phyloP scores from a whole-genome alignment of 1,139 yeast species.

The Saccharomycopsis hybrid region DNA sequence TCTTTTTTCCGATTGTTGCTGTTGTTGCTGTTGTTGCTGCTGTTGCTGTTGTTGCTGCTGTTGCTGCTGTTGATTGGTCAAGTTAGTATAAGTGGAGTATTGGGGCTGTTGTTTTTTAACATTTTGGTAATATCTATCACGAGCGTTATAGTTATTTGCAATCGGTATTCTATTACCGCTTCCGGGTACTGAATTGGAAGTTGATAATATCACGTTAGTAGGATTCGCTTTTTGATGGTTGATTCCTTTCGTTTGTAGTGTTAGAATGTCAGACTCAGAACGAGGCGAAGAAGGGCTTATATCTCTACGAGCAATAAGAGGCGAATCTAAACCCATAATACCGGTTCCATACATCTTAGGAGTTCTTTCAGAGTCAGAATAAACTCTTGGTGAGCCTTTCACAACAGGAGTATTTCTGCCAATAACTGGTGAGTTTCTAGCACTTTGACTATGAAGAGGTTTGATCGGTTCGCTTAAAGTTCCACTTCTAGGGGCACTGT shows the following conservation, averaged over 20 bases:
- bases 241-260: too few species aligned
- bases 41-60: too few species aligned
- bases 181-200: too few species aligned
- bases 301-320: conserved; percentile 18
- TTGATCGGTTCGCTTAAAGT: too few species aligned
- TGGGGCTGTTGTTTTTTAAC: conserved; percentile 4
- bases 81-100: conserved; percentile 11
- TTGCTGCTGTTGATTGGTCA: background rate
- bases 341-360: conserved; percentile 19
- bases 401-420: background rate
- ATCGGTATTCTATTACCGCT: background rate
- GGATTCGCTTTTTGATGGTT: too few species aligned
- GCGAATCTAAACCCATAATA: conserved; percentile 19
- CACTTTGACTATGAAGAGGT: conserved; percentile 3
- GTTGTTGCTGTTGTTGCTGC: too few species aligned
- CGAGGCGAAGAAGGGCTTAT: conserved; percentile 1
- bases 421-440: conserved; percentile 6
- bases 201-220: too few species aligned
- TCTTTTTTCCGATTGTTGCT: conserved; percentile 8
- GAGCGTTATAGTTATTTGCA: background rate
- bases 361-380: conserved; percentile 12
- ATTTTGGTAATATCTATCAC: conserved; percentile 12
- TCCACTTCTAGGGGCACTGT: background rate
- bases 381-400: conserved; percentile 1
- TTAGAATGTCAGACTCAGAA: background rate